Conservation (phyloP, 257 asterid genomes). For the Petrea volubilis region DNA sequence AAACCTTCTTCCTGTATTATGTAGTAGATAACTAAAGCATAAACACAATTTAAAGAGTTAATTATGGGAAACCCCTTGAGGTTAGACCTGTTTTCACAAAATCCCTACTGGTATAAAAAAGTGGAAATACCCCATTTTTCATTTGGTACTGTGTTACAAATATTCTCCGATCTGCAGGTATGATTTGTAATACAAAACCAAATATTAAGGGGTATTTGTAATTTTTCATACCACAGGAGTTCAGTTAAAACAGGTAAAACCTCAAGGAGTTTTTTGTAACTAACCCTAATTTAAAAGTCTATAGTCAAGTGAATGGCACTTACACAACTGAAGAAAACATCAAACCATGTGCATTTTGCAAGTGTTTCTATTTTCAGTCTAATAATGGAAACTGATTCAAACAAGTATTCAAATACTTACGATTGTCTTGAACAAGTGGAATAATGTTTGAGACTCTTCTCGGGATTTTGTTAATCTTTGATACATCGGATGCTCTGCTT, state of each 20-base stretch:
- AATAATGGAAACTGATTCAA: neutral
- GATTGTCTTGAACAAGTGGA: conserved; percentile 52
- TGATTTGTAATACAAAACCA: too few relatives aligned
- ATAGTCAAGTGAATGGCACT: neutral
- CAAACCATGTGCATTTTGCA: neutral
- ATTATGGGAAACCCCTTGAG: too few relatives aligned
- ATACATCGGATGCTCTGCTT: conserved; percentile 28
- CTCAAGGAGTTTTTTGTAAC: too few relatives aligned
- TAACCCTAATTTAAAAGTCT: neutral
- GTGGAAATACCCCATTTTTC: too few relatives aligned
- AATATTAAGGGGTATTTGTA: too few relatives aligned
- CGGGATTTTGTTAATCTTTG: conserved; percentile 35
- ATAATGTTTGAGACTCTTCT: conserved; percentile 88
- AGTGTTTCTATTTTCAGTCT: neutral
- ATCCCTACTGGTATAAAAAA: too few relatives aligned
- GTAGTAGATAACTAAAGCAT: neutral
- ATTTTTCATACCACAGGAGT: too few relatives aligned
- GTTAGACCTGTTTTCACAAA: too few relatives aligned
- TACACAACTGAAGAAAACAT: neutral
- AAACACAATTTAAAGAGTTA: neutral
- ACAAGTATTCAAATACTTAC: conserved; percentile 51
- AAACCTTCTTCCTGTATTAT: neutral
- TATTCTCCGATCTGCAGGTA: too few relatives aligned
- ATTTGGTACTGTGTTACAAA: too few relatives aligned
- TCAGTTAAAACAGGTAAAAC: too few relatives aligned